A percentile compares a stretch with the other conserved stretches of the same genome.
These are phyloP conservation scores for Trichoderma koningiopsis DNA, from an alignment of 2,329 filamentous ascomycete species.

Conservation along the genomic window DNA sequence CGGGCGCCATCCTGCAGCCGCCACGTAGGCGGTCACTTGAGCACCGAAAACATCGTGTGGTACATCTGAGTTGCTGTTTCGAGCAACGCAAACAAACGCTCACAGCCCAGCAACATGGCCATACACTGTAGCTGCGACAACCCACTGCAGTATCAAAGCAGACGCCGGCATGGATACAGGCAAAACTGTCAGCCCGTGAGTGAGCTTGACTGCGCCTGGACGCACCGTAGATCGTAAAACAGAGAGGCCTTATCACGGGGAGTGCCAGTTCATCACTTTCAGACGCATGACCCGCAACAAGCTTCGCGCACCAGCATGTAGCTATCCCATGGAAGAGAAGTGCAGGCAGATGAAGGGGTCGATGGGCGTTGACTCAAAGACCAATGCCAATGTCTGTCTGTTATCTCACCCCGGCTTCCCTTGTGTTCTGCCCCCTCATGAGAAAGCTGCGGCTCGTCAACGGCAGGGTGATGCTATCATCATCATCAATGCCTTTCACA, in stretches of 20 bases:
- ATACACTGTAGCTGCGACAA: neutral
- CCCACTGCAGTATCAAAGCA: neutral
- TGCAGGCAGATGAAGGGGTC: neutral
- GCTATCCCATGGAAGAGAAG: neutral
- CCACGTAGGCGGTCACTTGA: constrained; percentile 30
- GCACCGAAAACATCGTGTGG: constrained; percentile 21
- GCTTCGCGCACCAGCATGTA: neutral
- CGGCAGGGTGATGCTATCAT: constrained; percentile 8
- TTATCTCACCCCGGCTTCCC: neutral
- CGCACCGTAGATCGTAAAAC: neutral
- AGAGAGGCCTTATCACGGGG: neutral
- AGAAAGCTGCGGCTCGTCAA: neutral
- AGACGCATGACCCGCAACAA: constrained; percentile 12
- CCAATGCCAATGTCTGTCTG: neutral
- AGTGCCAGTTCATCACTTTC: constrained; percentile 15
- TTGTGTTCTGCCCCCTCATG: neutral
- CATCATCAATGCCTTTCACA: constrained; percentile 1
- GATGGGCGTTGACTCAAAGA: neutral
- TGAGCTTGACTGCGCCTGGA: neutral
- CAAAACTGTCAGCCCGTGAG: neutral
- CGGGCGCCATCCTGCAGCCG: constrained; percentile 26
- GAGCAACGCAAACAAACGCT: constrained; percentile 11
- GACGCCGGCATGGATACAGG: neutral
- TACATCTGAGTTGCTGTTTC: constrained; percentile 10
- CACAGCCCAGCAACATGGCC: neutral